Percentiles rank a stretch among this genome's conserved stretches.
Conservation (phyloP, 2,329 filamentous ascomycete species). For the Geosmithia morbida region DNA sequence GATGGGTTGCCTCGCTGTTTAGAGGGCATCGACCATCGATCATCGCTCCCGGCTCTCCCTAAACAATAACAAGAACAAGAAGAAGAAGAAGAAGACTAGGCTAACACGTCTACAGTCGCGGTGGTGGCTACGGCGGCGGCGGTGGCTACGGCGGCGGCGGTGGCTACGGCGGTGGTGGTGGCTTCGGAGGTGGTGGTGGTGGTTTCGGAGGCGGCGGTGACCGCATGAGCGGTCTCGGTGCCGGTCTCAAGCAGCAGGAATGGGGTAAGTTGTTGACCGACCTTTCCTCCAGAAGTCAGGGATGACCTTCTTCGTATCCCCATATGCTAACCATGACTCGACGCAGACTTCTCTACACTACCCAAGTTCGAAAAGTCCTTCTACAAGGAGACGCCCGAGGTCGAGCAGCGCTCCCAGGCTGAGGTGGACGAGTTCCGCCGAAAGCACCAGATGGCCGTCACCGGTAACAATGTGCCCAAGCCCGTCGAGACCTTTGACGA, state of each 20-base stretch:
- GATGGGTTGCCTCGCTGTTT: neutral
- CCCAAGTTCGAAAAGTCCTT: constrained; percentile 99
- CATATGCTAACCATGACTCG: constrained; percentile 9
- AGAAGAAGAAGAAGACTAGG: neutral
- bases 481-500: constrained; percentile 97
- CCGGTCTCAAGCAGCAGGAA: constrained; percentile 71
- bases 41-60: no score
- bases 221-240: constrained; percentile 83
- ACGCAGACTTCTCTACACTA: constrained; percentile 55
- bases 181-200: constrained; percentile 19
- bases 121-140: constrained; percentile 14
- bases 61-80: no score
- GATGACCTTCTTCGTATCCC: no score
- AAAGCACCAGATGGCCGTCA: constrained; percentile 70
- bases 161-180: constrained; percentile 22
- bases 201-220: constrained; percentile 62
- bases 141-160: constrained; percentile 14
- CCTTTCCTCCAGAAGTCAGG: no score
- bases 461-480: constrained; percentile 71
- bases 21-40: neutral
- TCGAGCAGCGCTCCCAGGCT: constrained; percentile 55
- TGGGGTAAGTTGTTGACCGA: constrained; percentile 53
- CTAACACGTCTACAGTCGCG: constrained; percentile 29
- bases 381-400: constrained; percentile 87
- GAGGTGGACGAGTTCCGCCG: constrained; percentile 84